phyloP scores from a whole-genome alignment of 2,329 filamentous ascomycete genomes.

The Apiospora kogelbergensis region DNA sequence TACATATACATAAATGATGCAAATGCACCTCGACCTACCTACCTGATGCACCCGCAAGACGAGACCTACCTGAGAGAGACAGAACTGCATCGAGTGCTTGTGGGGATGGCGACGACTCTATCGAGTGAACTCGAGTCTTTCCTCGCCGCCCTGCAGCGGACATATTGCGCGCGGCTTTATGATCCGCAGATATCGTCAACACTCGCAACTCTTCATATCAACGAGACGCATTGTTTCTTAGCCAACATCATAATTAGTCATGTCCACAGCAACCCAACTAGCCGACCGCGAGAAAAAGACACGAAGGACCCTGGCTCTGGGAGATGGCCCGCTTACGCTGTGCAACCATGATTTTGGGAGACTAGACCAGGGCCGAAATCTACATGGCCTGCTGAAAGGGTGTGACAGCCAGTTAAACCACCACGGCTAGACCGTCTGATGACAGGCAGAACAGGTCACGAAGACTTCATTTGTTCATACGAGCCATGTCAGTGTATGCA shows the following conservation, averaged over 20 bases:
- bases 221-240: not conserved
- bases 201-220: not conserved
- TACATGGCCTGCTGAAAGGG: not conserved
- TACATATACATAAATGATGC: conserved; percentile 6
- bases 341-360: not conserved
- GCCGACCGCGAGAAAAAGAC: not conserved
- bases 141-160: not conserved
- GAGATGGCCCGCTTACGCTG: not conserved
- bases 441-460: conserved; percentile 7
- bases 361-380: conserved; percentile 4
- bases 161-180: not conserved
- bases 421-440: conserved; percentile 12
- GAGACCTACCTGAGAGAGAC: not conserved
- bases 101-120: not conserved
- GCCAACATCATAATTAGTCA: not conserved
- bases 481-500: not conserved
- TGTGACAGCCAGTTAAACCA: conserved; percentile 8
- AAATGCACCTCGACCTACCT: not conserved
- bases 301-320: not conserved
- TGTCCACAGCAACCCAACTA: conserved; percentile 1
- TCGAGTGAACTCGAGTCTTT: not conserved
- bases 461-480: conserved; percentile 8
- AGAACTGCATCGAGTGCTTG: not conserved
- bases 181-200: not conserved
- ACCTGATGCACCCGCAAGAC: not conserved